Base-by-base conservation (phyloP, 1,284 basidiomycete genomes). In the Blastosporella zonata region DNA sequence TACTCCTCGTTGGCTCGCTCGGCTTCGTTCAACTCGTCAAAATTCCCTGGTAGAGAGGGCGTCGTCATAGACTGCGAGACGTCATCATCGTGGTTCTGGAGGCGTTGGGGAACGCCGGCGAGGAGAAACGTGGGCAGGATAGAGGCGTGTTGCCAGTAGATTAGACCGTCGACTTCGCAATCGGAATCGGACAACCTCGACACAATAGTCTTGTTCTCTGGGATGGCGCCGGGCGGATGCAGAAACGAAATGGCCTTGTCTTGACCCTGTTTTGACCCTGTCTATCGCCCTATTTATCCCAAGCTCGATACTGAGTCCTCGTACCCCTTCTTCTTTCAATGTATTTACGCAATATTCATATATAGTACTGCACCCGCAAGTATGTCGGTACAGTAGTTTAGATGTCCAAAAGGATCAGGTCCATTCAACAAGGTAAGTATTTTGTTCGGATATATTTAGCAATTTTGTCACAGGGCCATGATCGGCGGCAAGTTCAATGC, bases 101-200 rank as follows among this genome's bases (percentile, higher is more conserved):
- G 39, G 22, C 58, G 59, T 25, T 60, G 15, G 15, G 75, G 77
- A 61, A 79, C 63, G 55, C 69, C 65, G 27, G 70, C 68, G 42
- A 66, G 66, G 63, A 78, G 73, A 61, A 74, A 78, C 47, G 49
- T 21, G 62, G 74, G 75, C 28, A 77, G 66, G 66, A 79, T 70
- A 0, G 74, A 61, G 49, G 68, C 48, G 57, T 69, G 67, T 62
- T 71, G 68, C 70, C 68, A 72, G 64, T 70, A 68, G 43, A 71
- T n/a, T 58, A 71, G 55, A 60, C 66, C 41, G 25, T 62, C 55
- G 50, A 72, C 52, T 34, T 64, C 42, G 35, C 47, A 54, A 62
- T 41, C 49, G 58, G 67, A 70, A 60, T 67, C 69, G 18, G 65
- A 37, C 55, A 64, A 66, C 43, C 42, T 62, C 36, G 64, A 66